phyloP scores from a whole-genome alignment of 176 grass and related monocot genomes.

The Hyparrhenia diplandra region DNA sequence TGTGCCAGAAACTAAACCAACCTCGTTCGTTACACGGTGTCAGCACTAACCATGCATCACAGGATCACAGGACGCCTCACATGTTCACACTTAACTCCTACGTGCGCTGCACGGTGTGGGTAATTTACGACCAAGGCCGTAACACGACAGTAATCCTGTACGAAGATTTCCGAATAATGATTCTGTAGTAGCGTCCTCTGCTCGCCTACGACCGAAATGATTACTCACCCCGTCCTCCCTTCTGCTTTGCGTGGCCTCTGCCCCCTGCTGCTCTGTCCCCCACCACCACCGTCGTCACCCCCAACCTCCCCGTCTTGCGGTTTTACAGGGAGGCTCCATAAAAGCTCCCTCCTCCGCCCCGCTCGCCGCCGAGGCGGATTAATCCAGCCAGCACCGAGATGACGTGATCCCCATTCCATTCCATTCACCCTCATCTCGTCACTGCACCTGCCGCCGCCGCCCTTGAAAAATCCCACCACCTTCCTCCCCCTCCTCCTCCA shows the following conservation, averaged over 20 bases:
- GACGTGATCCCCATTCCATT: conserved; percentile 14
- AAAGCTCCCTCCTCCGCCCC: neutral
- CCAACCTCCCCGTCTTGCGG: neutral
- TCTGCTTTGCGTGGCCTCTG: neutral
- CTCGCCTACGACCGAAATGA: neutral
- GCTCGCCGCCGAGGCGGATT: neutral
- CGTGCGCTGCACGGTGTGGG: neutral
- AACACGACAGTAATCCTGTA: neutral
- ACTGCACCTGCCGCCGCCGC: neutral
- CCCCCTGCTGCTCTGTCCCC: neutral
- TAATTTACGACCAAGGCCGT: neutral
- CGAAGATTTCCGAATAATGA: neutral
- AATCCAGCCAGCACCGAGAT: neutral
- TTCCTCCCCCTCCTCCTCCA: neutral
- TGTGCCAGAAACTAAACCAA: no score
- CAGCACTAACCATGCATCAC: neutral
- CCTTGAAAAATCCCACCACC: conserved; percentile 24
- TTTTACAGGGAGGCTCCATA: neutral
- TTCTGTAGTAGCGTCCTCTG: neutral
- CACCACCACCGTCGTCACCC: neutral
- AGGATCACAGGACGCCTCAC: neutral
- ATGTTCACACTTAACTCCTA: neutral
- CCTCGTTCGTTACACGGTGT: neutral
- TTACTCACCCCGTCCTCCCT: neutral
- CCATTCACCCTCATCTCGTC: conserved; percentile 15